Evolutionary conservation across 139 green algal genomes (phyloP).

Genomic region (Chlamydomonas eustigma): DNA sequence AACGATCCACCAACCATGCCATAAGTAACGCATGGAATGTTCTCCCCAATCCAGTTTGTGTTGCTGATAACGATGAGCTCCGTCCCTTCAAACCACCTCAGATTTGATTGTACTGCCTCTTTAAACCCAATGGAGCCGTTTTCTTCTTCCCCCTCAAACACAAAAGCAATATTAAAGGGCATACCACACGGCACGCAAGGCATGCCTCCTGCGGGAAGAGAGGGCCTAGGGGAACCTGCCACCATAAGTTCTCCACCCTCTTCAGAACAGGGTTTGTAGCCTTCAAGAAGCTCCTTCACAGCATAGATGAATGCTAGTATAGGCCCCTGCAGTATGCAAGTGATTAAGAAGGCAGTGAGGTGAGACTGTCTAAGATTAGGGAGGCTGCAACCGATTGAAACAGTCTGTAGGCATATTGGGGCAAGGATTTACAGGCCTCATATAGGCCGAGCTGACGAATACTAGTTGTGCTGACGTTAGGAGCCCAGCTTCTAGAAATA

Average conservation of each 20-base stretch:
- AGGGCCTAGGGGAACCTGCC: neutral
- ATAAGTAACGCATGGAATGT: conserved; percentile 90
- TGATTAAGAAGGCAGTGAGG: too few relatives aligned
- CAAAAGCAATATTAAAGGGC: conserved; percentile 86
- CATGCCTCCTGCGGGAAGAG: neutral
- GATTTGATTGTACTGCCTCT: conserved; percentile 66
- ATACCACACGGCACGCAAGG: conserved; percentile 33
- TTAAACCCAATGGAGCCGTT: conserved; percentile 76
- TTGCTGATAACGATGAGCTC: conserved; percentile 84
- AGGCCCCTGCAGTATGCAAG: conserved; percentile 50
- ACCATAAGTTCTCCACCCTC: neutral
- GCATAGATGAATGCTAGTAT: conserved; percentile 90
- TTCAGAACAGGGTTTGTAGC: neutral
- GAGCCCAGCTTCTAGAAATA: too few relatives aligned
- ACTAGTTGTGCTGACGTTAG: too few relatives aligned
- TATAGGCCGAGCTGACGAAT: too few relatives aligned
- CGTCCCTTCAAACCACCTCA: conserved; percentile 55
- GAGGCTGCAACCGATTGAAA: too few relatives aligned
- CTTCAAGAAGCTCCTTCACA: conserved; percentile 26
- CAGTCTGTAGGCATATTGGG: too few relatives aligned
- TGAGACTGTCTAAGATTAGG: too few relatives aligned
- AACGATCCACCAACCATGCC: conserved; percentile 88
- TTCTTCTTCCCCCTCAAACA: conserved; percentile 92
- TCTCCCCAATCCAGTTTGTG: conserved; percentile 88
- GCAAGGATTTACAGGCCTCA: too few relatives aligned